Percentiles rank a stretch among this genome's conserved stretches.
phyloP scores from a whole-genome alignment of 495 filamentous ascomycete genomes.

The Evernia prunastri region DNA sequence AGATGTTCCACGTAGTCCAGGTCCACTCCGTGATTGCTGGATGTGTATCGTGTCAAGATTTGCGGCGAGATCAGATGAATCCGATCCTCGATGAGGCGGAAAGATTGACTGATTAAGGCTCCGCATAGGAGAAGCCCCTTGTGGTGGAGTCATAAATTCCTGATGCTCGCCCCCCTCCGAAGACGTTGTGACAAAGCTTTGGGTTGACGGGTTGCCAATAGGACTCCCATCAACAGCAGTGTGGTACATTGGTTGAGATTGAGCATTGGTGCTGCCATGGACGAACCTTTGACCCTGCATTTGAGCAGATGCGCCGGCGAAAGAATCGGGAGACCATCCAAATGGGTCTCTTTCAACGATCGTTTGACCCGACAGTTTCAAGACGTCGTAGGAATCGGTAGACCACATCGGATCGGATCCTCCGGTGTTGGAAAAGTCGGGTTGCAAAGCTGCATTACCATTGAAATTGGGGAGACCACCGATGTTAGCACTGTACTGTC shows the following conservation, averaged over 20 bases:
- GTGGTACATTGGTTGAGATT: conserved; percentile 24
- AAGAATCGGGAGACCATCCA: conserved; percentile 15
- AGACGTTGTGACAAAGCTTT: conserved; percentile 22
- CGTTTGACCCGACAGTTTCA: conserved; percentile 26
- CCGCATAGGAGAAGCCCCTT: conserved; percentile 23
- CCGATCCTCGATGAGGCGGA: conserved; percentile 22
- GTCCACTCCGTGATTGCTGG: conserved; percentile 20
- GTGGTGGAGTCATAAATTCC: conserved; percentile 25
- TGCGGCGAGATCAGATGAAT: conserved; percentile 24
- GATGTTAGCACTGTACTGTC: conserved; percentile 10
- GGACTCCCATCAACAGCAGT: conserved; percentile 24
- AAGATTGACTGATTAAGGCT: conserved; percentile 16
- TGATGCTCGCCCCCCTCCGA: conserved; percentile 24
- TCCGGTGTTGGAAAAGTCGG: conserved; percentile 2
- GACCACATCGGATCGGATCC: conserved; percentile 10
- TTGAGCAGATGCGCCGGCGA: conserved; percentile 4
- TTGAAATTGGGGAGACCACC: neutral
- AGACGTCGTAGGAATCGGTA: conserved; percentile 8
- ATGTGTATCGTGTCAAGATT: conserved; percentile 25
- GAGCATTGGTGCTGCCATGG: conserved; percentile 3
- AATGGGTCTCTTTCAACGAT: conserved; percentile 12
- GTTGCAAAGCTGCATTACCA: conserved; percentile 1
- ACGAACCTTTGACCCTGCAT: neutral
- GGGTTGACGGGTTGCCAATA: conserved; percentile 23
- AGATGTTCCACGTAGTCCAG: conserved; percentile 28